Evolutionary conservation across 192 early-diverging fungal genomes (phyloP), one percentile per base, ranked within the genome.

Genomic region (Umbelopsis ramanniana): DNA sequence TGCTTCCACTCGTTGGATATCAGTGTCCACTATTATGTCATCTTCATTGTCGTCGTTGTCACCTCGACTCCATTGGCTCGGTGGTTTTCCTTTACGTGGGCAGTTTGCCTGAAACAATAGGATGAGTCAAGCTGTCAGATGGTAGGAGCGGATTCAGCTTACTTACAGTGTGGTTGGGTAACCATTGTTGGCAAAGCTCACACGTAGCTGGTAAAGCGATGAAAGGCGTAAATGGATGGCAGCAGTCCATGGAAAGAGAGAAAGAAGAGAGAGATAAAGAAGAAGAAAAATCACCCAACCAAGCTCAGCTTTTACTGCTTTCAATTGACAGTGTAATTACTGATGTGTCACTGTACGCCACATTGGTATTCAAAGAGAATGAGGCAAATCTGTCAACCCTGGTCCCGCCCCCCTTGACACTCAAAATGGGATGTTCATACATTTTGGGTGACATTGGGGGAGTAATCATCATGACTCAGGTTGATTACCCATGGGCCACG

Each of bases 121-220:
- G 23, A 35, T 35, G 45, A 60, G 38, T 3, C 10, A 17, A 54
- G 38, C 37, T 53, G 7, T 33, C 26, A 29, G 45, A 19, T 43
- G 1, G 40, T 0, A 43, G 1, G 40, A 11, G n/a, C 0, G 19
- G 73, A 22, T 33, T 15, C 17, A 12, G 17, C 24, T 10, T 23
- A 55, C 76, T 26, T 77, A 77, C 76, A 15, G 46, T 24, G 47
- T 77, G 76, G 14, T 57, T 48, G 15, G 76, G 72, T 19, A 73
- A 43, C 76, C 76, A 77, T 50, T 72, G 63, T 46, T 68, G 71
- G 29, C 76, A 77, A 3, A 77, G 47, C 63, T 77, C 76, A 46
- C 76, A 77, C 26, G 76, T 73, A 37, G 76, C 76, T 23, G 71
- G 76, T 22, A 70, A 43, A 15, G 46, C 6, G 23, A 53, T 52